Percentiles rank a stretch among this genome's conserved stretches.
These are phyloP conservation scores for Entrophospora sp. DNA, from an alignment of 192 early-diverging fungal genomes.

Conservation along the genomic window DNA sequence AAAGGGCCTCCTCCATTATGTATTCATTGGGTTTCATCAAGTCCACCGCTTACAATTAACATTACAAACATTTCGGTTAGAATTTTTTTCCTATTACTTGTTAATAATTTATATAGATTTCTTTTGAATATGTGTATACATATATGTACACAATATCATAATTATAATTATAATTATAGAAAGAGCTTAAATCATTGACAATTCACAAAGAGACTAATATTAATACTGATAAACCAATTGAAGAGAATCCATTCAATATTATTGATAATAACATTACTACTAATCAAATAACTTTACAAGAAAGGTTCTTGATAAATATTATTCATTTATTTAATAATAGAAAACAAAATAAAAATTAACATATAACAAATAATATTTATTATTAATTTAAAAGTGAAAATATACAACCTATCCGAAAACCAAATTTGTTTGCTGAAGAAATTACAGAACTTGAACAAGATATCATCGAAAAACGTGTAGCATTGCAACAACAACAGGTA, in stretches of 20 bases:
- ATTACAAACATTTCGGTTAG: slow-evolving; percentile 1
- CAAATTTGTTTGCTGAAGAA: slow-evolving; percentile 82
- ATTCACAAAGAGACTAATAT: too few relatives aligned
- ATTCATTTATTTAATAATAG: neutral
- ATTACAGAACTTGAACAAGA: slow-evolving; percentile 83
- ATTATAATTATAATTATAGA: neutral
- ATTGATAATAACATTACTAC: too few relatives aligned
- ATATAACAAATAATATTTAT: neutral
- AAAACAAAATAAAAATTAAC: neutral
- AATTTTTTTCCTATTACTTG: neutral
- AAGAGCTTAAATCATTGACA: too few relatives aligned
- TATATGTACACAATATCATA: too few relatives aligned
- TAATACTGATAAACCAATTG: too few relatives aligned
- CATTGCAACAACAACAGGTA: slow-evolving; percentile 78
- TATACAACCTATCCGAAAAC: slow-evolving; percentile 71
- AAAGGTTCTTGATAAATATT: neutral
- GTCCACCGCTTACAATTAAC: neutral
- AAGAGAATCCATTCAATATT: too few relatives aligned
- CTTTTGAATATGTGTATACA: too few relatives aligned
- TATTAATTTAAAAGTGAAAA: slow-evolving; percentile 40
- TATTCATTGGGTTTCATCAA: neutral
- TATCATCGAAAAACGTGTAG: slow-evolving; percentile 86
- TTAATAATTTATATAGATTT: neutral
- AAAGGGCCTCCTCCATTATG: too few relatives aligned
- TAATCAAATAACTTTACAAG: too few relatives aligned